Evolutionary conservation across 176 grass and related monocot genomes (phyloP).

Genomic region (Otatea glauca): DNA sequence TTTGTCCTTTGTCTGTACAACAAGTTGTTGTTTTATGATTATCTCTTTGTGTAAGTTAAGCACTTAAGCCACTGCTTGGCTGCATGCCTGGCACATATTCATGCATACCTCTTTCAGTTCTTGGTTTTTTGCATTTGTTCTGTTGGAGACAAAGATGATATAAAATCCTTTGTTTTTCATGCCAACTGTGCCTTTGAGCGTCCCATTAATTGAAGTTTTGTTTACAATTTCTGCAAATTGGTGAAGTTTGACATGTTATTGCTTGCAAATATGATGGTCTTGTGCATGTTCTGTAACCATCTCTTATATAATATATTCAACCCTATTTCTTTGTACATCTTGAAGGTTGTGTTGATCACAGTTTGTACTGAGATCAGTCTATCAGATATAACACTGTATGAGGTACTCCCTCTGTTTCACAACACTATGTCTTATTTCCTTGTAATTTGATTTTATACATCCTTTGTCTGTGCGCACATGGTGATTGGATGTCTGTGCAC

Average conservation of each 20-base stretch:
- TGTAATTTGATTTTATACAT: neutral
- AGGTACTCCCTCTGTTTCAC: conserved; percentile 9
- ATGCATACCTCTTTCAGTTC: conserved; percentile 5
- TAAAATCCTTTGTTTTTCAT: neutral
- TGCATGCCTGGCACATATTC: conserved; percentile 36
- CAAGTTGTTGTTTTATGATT: neutral
- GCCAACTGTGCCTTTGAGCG: neutral
- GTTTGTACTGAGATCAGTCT: neutral
- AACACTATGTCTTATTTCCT: neutral
- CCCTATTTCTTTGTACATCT: conserved; percentile 31
- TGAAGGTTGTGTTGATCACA: conserved; percentile 43
- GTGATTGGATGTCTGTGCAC: neutral
- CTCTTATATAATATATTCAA: conserved; percentile 2
- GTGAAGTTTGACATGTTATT: conserved; percentile 26
- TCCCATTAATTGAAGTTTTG: neutral
- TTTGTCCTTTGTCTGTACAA: neutral
- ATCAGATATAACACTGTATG: neutral
- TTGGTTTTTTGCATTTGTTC: conserved; percentile 41
- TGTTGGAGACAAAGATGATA: conserved; percentile 10
- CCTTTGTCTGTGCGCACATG: neutral
- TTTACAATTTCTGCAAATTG: conserved; percentile 24
- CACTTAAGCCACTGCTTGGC: conserved; percentile 16
- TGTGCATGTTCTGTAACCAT: conserved; percentile 7
- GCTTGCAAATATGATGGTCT: neutral
- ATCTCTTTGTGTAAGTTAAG: conserved; percentile 29